These are phyloP conservation scores for Fermentozyma sake DNA, from an alignment of 1,139 yeast genomes.

Conservation along the genomic window DNA sequence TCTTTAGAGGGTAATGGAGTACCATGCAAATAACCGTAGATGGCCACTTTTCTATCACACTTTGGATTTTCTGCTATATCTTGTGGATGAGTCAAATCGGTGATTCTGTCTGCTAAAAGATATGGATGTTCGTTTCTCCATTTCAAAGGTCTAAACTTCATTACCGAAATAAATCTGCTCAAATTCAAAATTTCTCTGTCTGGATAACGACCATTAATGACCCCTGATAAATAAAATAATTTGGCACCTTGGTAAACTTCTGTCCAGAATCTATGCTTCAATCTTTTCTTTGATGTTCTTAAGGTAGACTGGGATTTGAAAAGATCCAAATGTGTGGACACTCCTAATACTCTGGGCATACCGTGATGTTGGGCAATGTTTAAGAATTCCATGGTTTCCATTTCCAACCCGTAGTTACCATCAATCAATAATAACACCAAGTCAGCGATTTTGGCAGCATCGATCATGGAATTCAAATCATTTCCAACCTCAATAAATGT, in stretches of 20 bases:
- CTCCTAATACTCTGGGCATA: slow-evolving; percentile 95
- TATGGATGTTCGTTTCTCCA: slow-evolving; percentile 99
- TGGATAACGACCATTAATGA: slow-evolving; percentile 94
- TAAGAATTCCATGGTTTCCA: slow-evolving; percentile 99
- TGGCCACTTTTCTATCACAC: slow-evolving; percentile 82
- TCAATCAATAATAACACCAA: slow-evolving; percentile 84
- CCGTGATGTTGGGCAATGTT: slow-evolving; percentile 97
- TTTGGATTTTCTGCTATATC: slow-evolving; percentile 72
- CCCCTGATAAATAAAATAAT: slow-evolving; percentile 90
- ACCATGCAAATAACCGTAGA: slow-evolving; percentile 94
- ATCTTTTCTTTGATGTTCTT: slow-evolving; percentile 85
- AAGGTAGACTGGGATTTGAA: slow-evolving; percentile 87
- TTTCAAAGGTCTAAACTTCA: slow-evolving; percentile 96
- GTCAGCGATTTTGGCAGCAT: slow-evolving; percentile 93
- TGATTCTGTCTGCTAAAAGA: slow-evolving; percentile 81
- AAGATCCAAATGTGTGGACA: slow-evolving; percentile 91
- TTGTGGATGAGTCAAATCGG: slow-evolving; percentile 95
- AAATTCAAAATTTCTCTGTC: slow-evolving; percentile 92
- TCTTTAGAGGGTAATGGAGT: slow-evolving; percentile 73
- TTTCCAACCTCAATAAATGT: slow-evolving; percentile 92
- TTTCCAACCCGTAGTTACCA: slow-evolving; percentile 97
- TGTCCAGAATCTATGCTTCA: slow-evolving; percentile 97
- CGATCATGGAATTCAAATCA: slow-evolving; percentile 93
- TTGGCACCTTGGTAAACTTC: slow-evolving; percentile 99
- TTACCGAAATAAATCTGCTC: slow-evolving; percentile 88